Percentiles rank a stretch among this genome's conserved stretches.
Evolutionary conservation across 2,329 filamentous ascomycete species (phyloP).

Genomic region (Cercospora sojina): DNA sequence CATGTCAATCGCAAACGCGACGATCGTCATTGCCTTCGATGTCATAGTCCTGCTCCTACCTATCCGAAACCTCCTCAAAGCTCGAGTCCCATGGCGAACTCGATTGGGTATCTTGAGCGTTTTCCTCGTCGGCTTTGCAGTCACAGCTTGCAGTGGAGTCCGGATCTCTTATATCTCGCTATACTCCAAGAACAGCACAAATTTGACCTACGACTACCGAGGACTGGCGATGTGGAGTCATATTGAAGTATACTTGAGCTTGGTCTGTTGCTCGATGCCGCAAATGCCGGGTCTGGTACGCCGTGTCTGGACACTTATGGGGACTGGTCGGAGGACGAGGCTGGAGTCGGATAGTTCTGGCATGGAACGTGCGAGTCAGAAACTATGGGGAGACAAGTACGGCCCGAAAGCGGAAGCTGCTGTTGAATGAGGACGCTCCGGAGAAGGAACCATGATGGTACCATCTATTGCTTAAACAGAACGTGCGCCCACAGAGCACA

Average conservation of each 20-base stretch:
- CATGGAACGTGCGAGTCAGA: neutral
- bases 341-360: constrained; percentile 3
- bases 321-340: neutral
- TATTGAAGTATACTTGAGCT: constrained; percentile 22
- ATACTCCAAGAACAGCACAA: constrained; percentile 9
- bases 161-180: constrained; percentile 17
- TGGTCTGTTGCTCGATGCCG: constrained; percentile 24
- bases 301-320: constrained; percentile 6
- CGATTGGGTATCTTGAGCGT: constrained; percentile 17
- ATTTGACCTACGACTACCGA: constrained; percentile 21
- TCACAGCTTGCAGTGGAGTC: constrained; percentile 19
- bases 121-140: constrained; percentile 21
- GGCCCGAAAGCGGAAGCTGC: neutral
- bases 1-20: constrained; percentile 6
- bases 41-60: constrained; percentile 19
- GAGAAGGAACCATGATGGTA: neutral
- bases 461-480: neutral
- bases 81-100: constrained; percentile 7
- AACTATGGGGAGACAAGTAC: constrained; percentile 10
- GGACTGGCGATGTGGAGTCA: constrained; percentile 18
- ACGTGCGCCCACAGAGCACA: neutral
- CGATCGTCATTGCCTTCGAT: constrained; percentile 14
- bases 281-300: constrained; percentile 16
- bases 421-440: neutral
- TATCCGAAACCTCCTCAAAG: constrained; percentile 12